These are phyloP conservation scores for Blumeriella jaapii DNA, from an alignment of 2,329 filamentous ascomycete genomes.

Conservation along the genomic window DNA sequence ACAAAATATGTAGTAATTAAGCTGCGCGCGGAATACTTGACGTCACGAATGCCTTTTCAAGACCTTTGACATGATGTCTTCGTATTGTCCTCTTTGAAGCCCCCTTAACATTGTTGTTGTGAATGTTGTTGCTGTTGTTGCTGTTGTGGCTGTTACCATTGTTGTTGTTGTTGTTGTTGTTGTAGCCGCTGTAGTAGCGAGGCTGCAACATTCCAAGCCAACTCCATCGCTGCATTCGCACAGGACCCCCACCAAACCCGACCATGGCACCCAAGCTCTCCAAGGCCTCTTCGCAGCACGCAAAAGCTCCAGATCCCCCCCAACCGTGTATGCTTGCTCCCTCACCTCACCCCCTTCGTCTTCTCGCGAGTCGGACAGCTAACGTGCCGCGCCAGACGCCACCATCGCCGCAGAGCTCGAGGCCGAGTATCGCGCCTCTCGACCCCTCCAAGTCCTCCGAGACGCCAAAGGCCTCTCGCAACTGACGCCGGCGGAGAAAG, in stretches of 20 bases:
- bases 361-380: too few relatives aligned
- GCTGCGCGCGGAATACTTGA: too few relatives aligned
- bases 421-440: constrained; percentile 19
- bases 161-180: too few relatives aligned
- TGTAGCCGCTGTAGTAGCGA: constrained; percentile 16
- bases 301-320: constrained; percentile 13
- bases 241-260: constrained; percentile 9
- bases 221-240: constrained; percentile 7
- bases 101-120: too few relatives aligned
- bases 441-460: constrained; percentile 17
- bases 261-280: constrained; percentile 22
- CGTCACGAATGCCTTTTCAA: too few relatives aligned
- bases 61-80: background rate
- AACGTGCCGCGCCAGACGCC: constrained; percentile 12
- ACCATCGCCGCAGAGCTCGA: constrained; percentile 21
- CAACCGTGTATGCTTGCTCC: constrained; percentile 17
- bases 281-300: constrained; percentile 16
- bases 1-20: too few relatives aligned
- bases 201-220: constrained; percentile 14
- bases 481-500: constrained; percentile 19
- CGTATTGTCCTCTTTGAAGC: background rate
- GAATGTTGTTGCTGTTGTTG: too few relatives aligned
- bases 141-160: too few relatives aligned
- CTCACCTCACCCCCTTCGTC: background rate
- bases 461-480: constrained; percentile 16